phyloP scores from a whole-genome alignment of 208 protist genomes.

The Trypanosomatidae sp. region DNA sequence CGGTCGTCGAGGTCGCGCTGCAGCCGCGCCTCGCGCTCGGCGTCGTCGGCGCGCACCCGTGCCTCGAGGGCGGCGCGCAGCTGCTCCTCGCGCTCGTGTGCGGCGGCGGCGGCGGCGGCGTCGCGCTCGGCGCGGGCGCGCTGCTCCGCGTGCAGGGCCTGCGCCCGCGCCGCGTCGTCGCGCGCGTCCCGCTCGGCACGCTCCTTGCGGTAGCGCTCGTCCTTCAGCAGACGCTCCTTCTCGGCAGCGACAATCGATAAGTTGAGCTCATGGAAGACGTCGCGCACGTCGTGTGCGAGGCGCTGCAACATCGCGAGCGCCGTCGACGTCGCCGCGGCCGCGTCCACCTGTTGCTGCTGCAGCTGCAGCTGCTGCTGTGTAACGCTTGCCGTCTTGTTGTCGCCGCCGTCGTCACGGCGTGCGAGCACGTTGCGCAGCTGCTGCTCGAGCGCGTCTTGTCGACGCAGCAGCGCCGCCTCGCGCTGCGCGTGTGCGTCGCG shows the following conservation, averaged over 20 bases:
- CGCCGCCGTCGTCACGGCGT: constrained; percentile 12
- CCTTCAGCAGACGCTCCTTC: constrained; percentile 84
- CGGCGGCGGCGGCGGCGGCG: constrained; percentile 45
- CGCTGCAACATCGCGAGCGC: constrained; percentile 54
- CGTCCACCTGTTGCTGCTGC: constrained; percentile 1
- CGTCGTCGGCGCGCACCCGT: constrained; percentile 44
- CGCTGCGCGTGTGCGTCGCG: constrained; percentile 14
- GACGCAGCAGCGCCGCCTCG: constrained; percentile 18
- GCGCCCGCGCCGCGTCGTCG: constrained; percentile 42
- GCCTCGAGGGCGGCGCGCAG: constrained; percentile 33
- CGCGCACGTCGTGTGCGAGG: constrained; percentile 78
- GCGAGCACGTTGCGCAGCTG: constrained; percentile 14
- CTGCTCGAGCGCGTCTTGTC: constrained; percentile 16
- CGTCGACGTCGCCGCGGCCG: not conserved
- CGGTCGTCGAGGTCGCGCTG: constrained; percentile 73
- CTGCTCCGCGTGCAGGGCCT: constrained; percentile 52
- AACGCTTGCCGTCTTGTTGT: no score
- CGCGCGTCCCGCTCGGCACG: constrained; percentile 54
- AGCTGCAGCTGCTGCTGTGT: constrained; percentile 16
- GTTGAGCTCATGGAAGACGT: constrained; percentile 87
- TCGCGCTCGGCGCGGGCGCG: constrained; percentile 66
- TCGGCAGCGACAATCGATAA: constrained; percentile 82
- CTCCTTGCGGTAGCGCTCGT: constrained; percentile 83
- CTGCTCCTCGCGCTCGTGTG: constrained; percentile 56
- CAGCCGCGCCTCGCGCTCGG: constrained; percentile 65